These are phyloP conservation scores for Polytrichum commune DNA, from an alignment of 225 moss, liverwort and hornwort species.

Conservation along the genomic window DNA sequence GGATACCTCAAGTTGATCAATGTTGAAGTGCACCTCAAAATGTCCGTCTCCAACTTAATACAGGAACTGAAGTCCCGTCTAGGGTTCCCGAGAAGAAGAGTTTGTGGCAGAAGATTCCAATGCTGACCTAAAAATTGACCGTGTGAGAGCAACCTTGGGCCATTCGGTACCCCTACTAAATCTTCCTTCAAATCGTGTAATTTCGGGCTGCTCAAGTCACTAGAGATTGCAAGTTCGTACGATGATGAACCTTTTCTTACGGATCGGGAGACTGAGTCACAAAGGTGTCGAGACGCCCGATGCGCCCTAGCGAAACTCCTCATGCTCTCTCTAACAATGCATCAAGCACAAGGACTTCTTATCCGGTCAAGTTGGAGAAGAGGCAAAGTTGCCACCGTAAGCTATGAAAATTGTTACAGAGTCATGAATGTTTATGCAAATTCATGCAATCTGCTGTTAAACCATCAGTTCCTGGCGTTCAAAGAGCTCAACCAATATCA, in stretches of 20 bases:
- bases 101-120: background rate
- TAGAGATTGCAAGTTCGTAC: background rate
- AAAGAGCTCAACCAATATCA: too few species aligned
- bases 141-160: background rate
- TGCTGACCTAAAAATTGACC: background rate
- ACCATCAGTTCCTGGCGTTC: too few species aligned
- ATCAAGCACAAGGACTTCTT: background rate
- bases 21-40: background rate
- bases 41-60: background rate
- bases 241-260: slow-evolving; percentile 23
- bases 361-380: too few species aligned
- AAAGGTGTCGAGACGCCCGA: slow-evolving; percentile 39
- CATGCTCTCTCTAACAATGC: slow-evolving; percentile 21
- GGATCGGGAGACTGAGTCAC: slow-evolving; percentile 24
- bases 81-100: background rate
- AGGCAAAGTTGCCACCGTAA: too few species aligned
- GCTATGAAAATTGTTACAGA: too few species aligned
- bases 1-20: slow-evolving; percentile 5
- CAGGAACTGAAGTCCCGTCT: background rate
- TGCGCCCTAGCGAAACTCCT: slow-evolving; percentile 38
- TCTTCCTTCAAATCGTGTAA: slow-evolving; percentile 11
- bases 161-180: background rate
- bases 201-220: slow-evolving; percentile 8
- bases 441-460: too few species aligned
- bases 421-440: too few species aligned